Evolutionary conservation across 2,329 filamentous ascomycete genomes (phyloP).

Genomic region (Penicillium brasilianum): DNA sequence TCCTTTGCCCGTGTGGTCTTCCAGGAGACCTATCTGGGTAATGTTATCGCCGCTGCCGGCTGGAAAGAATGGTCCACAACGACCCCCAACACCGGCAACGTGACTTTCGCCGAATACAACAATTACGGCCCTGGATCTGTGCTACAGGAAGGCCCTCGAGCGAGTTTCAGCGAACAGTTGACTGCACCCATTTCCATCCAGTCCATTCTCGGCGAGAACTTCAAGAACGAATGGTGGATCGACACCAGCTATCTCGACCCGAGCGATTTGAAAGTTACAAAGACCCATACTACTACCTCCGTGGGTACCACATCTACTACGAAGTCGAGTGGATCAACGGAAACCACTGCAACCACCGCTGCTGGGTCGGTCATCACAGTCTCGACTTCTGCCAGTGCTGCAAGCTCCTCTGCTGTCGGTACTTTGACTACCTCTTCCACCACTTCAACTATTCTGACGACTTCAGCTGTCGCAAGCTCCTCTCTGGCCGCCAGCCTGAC

Average conservation of each 20-base stretch:
- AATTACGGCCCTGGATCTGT: slow-evolving; percentile 45
- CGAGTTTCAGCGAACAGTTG: slow-evolving; percentile 39
- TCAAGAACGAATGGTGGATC: slow-evolving; percentile 6
- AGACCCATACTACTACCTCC: not conserved
- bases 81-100: slow-evolving; percentile 33
- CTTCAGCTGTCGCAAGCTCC: not conserved
- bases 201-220: slow-evolving; percentile 9
- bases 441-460: not conserved
- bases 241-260: slow-evolving; percentile 8
- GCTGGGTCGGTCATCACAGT: not conserved
- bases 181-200: slow-evolving; percentile 8
- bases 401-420: not conserved
- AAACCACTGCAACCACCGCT: not conserved
- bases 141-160: slow-evolving; percentile 30
- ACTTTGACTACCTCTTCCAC: not conserved
- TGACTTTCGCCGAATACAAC: slow-evolving; percentile 43
- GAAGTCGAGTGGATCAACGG: too few species aligned
- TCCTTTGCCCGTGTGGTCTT: slow-evolving; percentile 26
- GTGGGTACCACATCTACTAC: not conserved
- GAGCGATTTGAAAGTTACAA: not conserved
- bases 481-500: not conserved
- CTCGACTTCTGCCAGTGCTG: not conserved
- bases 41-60: slow-evolving; percentile 28
- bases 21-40: slow-evolving; percentile 21
- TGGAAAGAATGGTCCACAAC: slow-evolving; percentile 39